Conservation (phyloP, 2,329 filamentous ascomycete species). For the Claviceps digitariae region DNA sequence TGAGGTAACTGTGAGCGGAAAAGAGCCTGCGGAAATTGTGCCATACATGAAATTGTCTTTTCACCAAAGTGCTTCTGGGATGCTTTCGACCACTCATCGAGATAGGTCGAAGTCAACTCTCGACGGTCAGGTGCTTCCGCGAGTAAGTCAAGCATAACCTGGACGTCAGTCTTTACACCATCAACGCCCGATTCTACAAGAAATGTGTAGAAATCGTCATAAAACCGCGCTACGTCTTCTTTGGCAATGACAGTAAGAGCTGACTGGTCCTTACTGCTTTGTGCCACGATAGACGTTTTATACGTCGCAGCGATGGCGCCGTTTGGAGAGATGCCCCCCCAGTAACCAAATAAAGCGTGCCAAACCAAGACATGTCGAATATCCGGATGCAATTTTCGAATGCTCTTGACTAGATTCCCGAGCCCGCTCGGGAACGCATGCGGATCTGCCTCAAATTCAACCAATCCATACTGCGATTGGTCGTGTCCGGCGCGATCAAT, state of each 20-base stretch:
- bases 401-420: slow-evolving; percentile 52
- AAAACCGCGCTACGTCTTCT: slow-evolving; percentile 63
- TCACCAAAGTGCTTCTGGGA: slow-evolving; percentile 65
- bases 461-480: slow-evolving; percentile 53
- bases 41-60: slow-evolving; percentile 88
- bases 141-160: slow-evolving; percentile 76
- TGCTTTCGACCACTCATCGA: slow-evolving; percentile 74
- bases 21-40: slow-evolving; percentile 70
- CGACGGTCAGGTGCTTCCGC: slow-evolving; percentile 55
- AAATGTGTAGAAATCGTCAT: slow-evolving; percentile 84
- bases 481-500: slow-evolving; percentile 39
- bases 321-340: slow-evolving; percentile 71
- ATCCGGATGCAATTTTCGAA: slow-evolving; percentile 55
- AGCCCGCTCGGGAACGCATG: slow-evolving; percentile 69
- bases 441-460: slow-evolving; percentile 73
- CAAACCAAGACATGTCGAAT: slow-evolving; percentile 83
- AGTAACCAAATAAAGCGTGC: slow-evolving; percentile 84
- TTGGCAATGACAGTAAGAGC: slow-evolving; percentile 54
- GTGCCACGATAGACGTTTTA: slow-evolving; percentile 51
- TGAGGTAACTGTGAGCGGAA: slow-evolving; percentile 72
- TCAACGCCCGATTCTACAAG: slow-evolving; percentile 62
- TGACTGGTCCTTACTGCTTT: slow-evolving; percentile 36
- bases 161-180: slow-evolving; percentile 83
- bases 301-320: slow-evolving; percentile 67
- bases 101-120: slow-evolving; percentile 59